These are phyloP conservation scores for Colletotrichum tamarilloi DNA, from an alignment of 2,329 filamentous ascomycete genomes.

Conservation along the genomic window DNA sequence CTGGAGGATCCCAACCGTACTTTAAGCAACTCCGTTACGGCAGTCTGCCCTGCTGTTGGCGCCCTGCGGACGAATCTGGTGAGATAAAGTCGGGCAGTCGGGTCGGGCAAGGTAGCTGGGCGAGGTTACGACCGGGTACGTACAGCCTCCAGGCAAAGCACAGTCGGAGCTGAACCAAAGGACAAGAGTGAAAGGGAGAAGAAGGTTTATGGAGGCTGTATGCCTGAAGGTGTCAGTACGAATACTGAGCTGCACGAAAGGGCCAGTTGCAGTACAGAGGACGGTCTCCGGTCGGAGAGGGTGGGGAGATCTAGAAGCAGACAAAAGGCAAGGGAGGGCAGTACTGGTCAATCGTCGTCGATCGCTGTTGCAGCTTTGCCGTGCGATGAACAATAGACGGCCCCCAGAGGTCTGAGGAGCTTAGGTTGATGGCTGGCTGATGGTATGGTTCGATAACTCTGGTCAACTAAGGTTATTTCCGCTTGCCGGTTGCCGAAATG, in stretches of 20 bases:
- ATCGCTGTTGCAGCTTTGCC: not conserved
- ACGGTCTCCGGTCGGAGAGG: constrained; percentile 1
- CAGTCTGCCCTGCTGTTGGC: not conserved
- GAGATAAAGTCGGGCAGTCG: not conserved
- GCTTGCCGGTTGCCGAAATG: constrained; percentile 26
- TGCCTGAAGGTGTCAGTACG: not conserved
- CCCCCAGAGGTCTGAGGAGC: not conserved
- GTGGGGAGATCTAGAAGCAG: constrained; percentile 9
- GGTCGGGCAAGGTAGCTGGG: not conserved
- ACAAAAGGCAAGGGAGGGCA: not conserved
- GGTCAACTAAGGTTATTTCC: constrained; percentile 25
- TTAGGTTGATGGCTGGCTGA: constrained; percentile 7
- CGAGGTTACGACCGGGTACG: constrained; percentile 6
- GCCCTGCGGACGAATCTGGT: not conserved
- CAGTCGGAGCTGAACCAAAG: constrained; percentile 13
- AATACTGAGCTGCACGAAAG: constrained; percentile 4
- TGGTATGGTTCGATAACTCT: constrained; percentile 18
- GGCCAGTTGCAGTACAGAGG: constrained; percentile 1
- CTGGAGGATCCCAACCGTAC: not conserved
- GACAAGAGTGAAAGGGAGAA: not conserved
- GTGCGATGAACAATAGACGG: not conserved
- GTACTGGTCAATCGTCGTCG: constrained; percentile 7
- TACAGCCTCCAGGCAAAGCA: constrained; percentile 3
- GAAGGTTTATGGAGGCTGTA: not conserved
- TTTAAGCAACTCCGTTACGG: not conserved